Conservation (phyloP, 139 green algal species). For the Klebsormidium nitens region DNA sequence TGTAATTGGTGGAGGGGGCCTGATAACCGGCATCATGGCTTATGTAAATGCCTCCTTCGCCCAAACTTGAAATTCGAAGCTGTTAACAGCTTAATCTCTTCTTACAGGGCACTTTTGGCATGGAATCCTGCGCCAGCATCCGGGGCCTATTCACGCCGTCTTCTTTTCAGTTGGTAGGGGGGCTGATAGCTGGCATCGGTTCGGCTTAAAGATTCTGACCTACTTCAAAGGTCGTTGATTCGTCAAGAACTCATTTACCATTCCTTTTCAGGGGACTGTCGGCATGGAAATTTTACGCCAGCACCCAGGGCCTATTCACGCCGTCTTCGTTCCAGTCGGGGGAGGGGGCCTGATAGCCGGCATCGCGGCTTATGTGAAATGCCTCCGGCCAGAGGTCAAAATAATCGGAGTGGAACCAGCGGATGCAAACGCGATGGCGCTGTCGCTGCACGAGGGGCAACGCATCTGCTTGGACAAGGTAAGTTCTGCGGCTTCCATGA, state of each 20-base stretch:
- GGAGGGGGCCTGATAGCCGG: slow-evolving; percentile 88
- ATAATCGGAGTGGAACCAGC: slow-evolving; percentile 90
- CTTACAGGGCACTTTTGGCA: slow-evolving; percentile 84
- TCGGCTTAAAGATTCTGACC: too few species aligned
- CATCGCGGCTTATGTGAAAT: slow-evolving; percentile 84
- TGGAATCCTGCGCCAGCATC: slow-evolving; percentile 70
- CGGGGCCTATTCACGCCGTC: slow-evolving; percentile 56
- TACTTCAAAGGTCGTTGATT: too few species aligned
- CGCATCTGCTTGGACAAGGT: neutral
- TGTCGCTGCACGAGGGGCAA: slow-evolving; percentile 58
- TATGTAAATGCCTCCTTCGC: too few species aligned
- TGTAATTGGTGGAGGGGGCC: too few species aligned
- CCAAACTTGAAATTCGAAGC: too few species aligned
- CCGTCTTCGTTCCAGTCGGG: slow-evolving; percentile 85
- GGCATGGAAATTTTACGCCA: slow-evolving; percentile 86
- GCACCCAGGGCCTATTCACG: slow-evolving; percentile 62
- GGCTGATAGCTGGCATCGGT: slow-evolving; percentile 86
- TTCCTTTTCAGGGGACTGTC: slow-evolving; percentile 87
- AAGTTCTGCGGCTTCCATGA: too few species aligned
- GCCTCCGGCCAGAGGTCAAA: slow-evolving; percentile 57
- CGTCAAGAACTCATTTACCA: too few species aligned
- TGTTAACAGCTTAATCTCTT: too few species aligned
- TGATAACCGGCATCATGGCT: too few species aligned
- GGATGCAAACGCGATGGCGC: slow-evolving; percentile 92
- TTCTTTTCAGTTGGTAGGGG: slow-evolving; percentile 84